A percentile compares a stretch with the other conserved stretches of the same genome.
These are phyloP conservation scores for Arthrobotrys pseudoclavata DNA, from an alignment of 2,329 filamentous ascomycete genomes.

Conservation along the genomic window DNA sequence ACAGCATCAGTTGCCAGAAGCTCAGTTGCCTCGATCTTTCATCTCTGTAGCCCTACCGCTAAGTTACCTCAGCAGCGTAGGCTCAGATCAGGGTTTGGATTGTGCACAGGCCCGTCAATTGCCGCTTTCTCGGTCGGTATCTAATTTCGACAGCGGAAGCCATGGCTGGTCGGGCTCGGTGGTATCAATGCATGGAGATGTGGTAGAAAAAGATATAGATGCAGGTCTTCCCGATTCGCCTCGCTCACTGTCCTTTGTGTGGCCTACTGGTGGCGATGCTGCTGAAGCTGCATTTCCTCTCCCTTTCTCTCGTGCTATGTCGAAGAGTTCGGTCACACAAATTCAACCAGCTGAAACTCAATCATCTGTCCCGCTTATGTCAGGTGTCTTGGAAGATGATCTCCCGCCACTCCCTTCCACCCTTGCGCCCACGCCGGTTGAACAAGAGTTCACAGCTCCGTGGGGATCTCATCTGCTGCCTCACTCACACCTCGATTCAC, in stretches of 20 bases:
- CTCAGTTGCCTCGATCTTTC: neutral
- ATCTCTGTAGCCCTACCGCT: neutral
- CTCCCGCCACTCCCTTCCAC: constrained; percentile 11
- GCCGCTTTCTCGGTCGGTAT: constrained; percentile 11
- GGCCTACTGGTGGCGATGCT: neutral
- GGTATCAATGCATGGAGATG: neutral
- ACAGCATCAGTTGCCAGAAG: neutral
- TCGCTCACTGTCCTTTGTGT: neutral
- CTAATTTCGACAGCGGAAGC: neutral
- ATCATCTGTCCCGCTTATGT: neutral
- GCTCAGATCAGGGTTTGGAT: neutral
- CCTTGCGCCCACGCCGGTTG: constrained; percentile 5
- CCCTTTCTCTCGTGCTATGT: constrained; percentile 8
- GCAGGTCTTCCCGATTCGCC: constrained; percentile 1
- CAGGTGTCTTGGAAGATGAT: neutral
- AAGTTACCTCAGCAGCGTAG: neutral
- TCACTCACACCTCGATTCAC: constrained; percentile 34
- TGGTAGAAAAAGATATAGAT: neutral
- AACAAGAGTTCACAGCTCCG: neutral
- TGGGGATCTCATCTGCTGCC: constrained; percentile 12
- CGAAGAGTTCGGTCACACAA: neutral
- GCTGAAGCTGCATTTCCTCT: neutral
- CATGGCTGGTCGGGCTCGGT: neutral
- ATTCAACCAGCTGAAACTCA: neutral
- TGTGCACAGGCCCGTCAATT: neutral